phyloP scores from a whole-genome alignment of 805 yeast genomes.

The Saccharomycopsis amapae region DNA sequence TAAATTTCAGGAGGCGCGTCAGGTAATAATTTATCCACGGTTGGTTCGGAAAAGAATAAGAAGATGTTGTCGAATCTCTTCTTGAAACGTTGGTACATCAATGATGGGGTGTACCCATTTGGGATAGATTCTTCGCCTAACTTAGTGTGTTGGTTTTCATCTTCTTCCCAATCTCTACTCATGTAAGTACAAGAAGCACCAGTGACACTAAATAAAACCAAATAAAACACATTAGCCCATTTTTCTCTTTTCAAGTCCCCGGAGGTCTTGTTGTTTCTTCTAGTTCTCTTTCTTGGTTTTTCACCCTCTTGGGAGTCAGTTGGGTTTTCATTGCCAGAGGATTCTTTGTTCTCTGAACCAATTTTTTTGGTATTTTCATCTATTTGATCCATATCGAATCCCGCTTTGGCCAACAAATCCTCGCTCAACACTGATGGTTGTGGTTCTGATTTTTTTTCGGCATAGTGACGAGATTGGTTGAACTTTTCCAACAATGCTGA shows the following conservation, averaged over 20 bases:
- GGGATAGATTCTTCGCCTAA: slow-evolving; percentile 38
- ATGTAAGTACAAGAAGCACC: slow-evolving; percentile 52
- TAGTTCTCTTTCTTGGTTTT: slow-evolving; percentile 33
- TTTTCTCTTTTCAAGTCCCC: slow-evolving; percentile 78
- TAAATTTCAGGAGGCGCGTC: slow-evolving; percentile 77
- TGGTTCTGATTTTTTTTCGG: slow-evolving; percentile 22
- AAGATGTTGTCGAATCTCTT: slow-evolving; percentile 70
- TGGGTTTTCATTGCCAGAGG: slow-evolving; percentile 20
- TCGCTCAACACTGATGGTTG: slow-evolving; percentile 68
- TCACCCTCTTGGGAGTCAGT: neutral
- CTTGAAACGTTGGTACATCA: slow-evolving; percentile 60
- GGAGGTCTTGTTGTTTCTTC: slow-evolving; percentile 55
- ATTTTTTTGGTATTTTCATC: slow-evolving; percentile 12
- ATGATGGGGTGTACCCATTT: slow-evolving; percentile 60
- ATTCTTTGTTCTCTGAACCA: slow-evolving; percentile 21
- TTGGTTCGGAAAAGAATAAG: slow-evolving; percentile 87
- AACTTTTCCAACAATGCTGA: too few species aligned
- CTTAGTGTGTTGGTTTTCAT: slow-evolving; percentile 50
- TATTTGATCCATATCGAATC: slow-evolving; percentile 41
- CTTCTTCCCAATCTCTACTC: slow-evolving; percentile 80
- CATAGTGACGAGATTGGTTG: too few species aligned
- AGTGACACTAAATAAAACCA: slow-evolving; percentile 44
- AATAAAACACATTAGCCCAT: slow-evolving; percentile 68
- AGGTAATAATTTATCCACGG: slow-evolving; percentile 86
- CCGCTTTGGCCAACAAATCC: slow-evolving; percentile 76